Percentiles rank a stretch among this genome's conserved stretches.
Conservation (phyloP, 1,139 yeast genomes). For the Pichia sp. region DNA sequence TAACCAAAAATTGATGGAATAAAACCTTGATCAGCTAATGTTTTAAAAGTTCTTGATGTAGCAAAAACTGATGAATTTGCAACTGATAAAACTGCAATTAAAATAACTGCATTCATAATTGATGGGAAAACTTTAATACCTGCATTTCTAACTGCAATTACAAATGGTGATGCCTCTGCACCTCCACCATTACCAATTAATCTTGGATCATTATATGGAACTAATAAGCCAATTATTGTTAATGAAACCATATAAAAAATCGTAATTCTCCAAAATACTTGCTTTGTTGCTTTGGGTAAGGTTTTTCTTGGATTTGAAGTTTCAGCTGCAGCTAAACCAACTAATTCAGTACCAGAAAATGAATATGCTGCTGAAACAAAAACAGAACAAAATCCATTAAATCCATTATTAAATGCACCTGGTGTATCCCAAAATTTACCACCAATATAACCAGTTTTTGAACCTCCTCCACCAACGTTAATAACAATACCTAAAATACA, state of each 20-base stretch:
- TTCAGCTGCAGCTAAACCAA: constrained; percentile 44
- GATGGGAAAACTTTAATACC: constrained; percentile 53
- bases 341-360: constrained; percentile 47
- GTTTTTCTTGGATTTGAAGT: constrained; percentile 38
- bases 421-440: constrained; percentile 51
- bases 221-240: constrained; percentile 51
- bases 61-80: constrained; percentile 72
- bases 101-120: constrained; percentile 60
- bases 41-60: constrained; percentile 69
- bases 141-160: constrained; percentile 55
- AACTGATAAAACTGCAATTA: constrained; percentile 58
- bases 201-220: constrained; percentile 48
- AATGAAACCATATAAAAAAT: constrained; percentile 50
- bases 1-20: constrained; percentile 67
- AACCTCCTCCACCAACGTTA: constrained; percentile 55
- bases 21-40: constrained; percentile 72
- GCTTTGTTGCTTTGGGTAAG: constrained; percentile 68
- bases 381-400: constrained; percentile 42
- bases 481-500: constrained; percentile 42
- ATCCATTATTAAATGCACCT: constrained; percentile 50
- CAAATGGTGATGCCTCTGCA: constrained; percentile 64
- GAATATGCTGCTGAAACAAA: constrained; percentile 50
- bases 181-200: constrained; percentile 42
- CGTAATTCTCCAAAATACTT: constrained; percentile 65
- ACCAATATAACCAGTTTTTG: constrained; percentile 50